phyloP scores from a whole-genome alignment of 345 rosid genomes.

The Stellera chamaejasme region DNA sequence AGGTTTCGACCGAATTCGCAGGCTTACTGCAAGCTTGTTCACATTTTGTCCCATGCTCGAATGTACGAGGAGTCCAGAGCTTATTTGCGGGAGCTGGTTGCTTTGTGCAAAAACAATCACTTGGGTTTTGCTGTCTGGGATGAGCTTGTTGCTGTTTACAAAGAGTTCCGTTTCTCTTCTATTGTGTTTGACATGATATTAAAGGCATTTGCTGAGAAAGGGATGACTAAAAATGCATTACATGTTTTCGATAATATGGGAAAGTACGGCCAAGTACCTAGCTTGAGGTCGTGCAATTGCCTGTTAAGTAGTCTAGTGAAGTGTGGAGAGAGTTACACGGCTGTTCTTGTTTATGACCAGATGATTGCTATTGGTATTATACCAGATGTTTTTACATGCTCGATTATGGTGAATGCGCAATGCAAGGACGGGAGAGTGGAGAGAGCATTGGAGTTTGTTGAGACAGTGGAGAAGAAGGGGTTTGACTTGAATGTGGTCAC shows the following conservation, averaged over 20 bases:
- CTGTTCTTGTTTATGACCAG: conserved; percentile 63
- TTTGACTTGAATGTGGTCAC: conserved; percentile 58
- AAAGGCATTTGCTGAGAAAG: conserved; percentile 56
- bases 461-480: conserved; percentile 39
- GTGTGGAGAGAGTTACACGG: conserved; percentile 38
- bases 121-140: conserved; percentile 40
- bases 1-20: conserved; percentile 46
- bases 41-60: conserved; percentile 69
- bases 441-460: conserved; percentile 42
- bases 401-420: conserved; percentile 65
- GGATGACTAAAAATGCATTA: conserved; percentile 57
- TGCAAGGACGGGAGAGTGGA: conserved; percentile 47
- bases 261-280: conserved; percentile 44
- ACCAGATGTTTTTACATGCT: conserved; percentile 68
- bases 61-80: conserved; percentile 54
- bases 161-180: conserved; percentile 52
- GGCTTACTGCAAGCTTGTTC: conserved; percentile 67
- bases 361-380: conserved; percentile 49
- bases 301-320: conserved; percentile 60
- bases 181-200: conserved; percentile 76
- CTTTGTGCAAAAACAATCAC: conserved; percentile 36
- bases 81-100: conserved; percentile 40
- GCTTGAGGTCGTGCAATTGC: conserved; percentile 63
- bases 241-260: conserved; percentile 89
- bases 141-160: conserved; percentile 46